Evolutionary conservation across 176 grass and related monocot species (phyloP), one percentile per base, ranked within the genome.

Genomic region (Hordeum marinum): DNA sequence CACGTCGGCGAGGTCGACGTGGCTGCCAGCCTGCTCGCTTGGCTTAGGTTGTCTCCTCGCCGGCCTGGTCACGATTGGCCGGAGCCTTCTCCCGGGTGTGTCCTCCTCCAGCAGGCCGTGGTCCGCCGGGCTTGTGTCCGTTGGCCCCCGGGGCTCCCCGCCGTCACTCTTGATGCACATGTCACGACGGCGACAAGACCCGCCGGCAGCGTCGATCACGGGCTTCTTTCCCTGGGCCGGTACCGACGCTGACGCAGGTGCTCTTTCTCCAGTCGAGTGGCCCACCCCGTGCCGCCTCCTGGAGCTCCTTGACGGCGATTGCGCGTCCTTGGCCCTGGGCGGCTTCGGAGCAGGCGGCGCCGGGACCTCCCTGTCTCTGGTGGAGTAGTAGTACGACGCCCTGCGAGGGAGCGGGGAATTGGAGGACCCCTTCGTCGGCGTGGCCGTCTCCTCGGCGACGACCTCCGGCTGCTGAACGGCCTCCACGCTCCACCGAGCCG

Each of bases 351-450:
- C 55, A 60, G 80, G 74, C 37, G 84, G 20, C 54, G 46, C 55
- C 62, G 75, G 63, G 63, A 36, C 50, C 64, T 79, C 66, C 78
- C 76, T 63, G n/a, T 83, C 89, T 26, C 79, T 29, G 59, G 79
- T 83, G 81, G 89, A 80, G 93, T 87, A 90, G 81, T 98, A 98
- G 69, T 89, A 94, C 2, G 96, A 98, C 43, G 74, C 50, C 68
- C 96, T 92, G 82, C 90, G 89, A 32, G 87, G 63, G 58, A 92
- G 78, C 31, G 66, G 35, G 11, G 14, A 2, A 29, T 0, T 13
- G 71, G 34, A 9, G 46, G 79, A 65, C 25, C 5, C 45, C 10
- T 55, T 54, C 48, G 11, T 68, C 68, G 80, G 84, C 11, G 89
- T 80, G 6, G 4, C 57, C 13, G 59, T 4, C 43, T 24, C 14